Evolutionary conservation across 2,329 filamentous ascomycete genomes (phyloP), one percentile per base, ranked within the genome.

Genomic region (Parasarocladium wereldwijsianum): DNA sequence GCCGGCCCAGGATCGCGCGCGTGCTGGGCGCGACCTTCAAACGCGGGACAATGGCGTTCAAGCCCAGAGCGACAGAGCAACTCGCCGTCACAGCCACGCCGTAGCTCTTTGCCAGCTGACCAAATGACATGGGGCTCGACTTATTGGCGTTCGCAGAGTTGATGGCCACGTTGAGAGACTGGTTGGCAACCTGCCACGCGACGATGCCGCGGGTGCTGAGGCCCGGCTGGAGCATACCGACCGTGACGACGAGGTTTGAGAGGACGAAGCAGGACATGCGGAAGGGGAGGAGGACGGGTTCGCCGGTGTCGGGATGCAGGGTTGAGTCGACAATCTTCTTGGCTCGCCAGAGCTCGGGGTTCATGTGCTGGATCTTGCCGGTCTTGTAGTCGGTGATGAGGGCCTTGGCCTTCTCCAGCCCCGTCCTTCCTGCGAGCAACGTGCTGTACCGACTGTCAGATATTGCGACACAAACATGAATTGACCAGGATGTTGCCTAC

Each of bases 111-210:
- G 77, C 70, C 38, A 98, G 76, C 41, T 83, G 81, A 14, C 72
- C 70, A 35, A 73, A 78, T 13, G 81, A 80, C 38, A 96, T 69
- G 1, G 87, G 84, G 3, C 84, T 86, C 22, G 85, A 93, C 56
- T 98, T 98, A 69, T 98, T 98, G 38, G 87, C 84, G 54, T 98
- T 98, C 49, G 87, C 82, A 51, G 75, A 85, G 67, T 98, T 98
- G 66, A 98, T 87, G 41, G 84, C 87, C 17, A 98, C 90, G 52
- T 98, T 98, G 44, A 98, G 76, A 9, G 86, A 94, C 61, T 98
- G 90, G 58, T 98, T 98, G 41, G 81, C 73, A 34, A 94, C 73
- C 58, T 98, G 90, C 90, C 90, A 98, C 40, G 78, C 76, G 21
- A 96, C 65, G 5, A 84, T 94, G 31, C 87, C 90, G 24, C 70